These are phyloP conservation scores for Geotrichum macrosporum DNA, from an alignment of 1,139 yeast genomes.

Conservation along the genomic window DNA sequence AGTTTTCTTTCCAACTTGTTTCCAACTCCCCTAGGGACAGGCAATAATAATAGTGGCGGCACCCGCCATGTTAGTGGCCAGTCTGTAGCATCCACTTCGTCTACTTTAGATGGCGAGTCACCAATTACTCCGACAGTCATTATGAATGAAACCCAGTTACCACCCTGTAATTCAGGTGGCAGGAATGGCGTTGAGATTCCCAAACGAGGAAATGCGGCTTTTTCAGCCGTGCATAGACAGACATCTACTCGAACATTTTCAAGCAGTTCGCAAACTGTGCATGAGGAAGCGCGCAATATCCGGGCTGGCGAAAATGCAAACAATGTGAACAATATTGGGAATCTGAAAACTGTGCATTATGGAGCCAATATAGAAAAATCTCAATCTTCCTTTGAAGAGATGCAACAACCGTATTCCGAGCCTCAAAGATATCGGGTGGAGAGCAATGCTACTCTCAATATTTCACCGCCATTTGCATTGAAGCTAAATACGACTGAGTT, in stretches of 20 bases:
- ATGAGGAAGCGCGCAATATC: background rate
- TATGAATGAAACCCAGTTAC: background rate
- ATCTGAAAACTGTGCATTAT: no score
- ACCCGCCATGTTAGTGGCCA: constrained; percentile 11
- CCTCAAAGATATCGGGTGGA: background rate
- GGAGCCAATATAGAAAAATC: no score
- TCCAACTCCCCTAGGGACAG: background rate
- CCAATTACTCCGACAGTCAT: constrained; percentile 9
- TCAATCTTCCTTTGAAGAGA: no score
- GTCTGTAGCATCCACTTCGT: constrained; percentile 6
- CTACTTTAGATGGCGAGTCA: constrained; percentile 11
- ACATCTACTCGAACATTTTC: background rate
- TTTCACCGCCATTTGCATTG: constrained; percentile 1
- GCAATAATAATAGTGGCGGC: background rate
- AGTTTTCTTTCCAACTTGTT: constrained; percentile 8
- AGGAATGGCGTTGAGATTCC: background rate
- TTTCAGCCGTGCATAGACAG: constrained; percentile 2
- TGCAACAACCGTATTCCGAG: background rate
- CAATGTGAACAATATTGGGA: no score
- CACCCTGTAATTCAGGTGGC: constrained; percentile 4
- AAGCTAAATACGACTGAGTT: background rate
- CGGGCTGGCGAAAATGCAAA: no score
- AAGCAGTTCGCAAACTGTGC: background rate
- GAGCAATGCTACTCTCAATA: no score
- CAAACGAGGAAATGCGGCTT: background rate